phyloP scores from a whole-genome alignment of 805 yeast species.

The Starmera caribaea region DNA sequence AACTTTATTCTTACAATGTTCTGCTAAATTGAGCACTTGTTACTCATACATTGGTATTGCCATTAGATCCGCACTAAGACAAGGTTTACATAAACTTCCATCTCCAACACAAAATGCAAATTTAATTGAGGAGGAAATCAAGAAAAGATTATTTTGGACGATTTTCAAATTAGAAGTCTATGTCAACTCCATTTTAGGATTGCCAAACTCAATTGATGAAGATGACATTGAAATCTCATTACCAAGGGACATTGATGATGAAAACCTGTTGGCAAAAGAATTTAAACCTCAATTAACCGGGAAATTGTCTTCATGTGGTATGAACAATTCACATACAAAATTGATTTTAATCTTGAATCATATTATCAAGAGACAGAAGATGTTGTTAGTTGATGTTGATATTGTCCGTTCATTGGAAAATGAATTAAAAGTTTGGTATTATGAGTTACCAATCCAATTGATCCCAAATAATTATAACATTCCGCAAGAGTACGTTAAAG shows the following conservation, averaged over 20 bases:
- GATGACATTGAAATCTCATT: conserved; percentile 83
- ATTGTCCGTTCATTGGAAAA: conserved; percentile 61
- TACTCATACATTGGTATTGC: conserved; percentile 89
- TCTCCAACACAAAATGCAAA: conserved; percentile 43
- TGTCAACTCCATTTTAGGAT: conserved; percentile 77
- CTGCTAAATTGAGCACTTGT: conserved; percentile 80
- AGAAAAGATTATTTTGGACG: conserved; percentile 83
- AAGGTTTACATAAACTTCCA: conserved; percentile 70
- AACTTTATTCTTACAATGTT: conserved; percentile 77
- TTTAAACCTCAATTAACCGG: conserved; percentile 23
- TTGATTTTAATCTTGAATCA: conserved; percentile 61
- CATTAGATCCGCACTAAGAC: conserved; percentile 67
- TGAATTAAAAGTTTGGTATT: conserved; percentile 66
- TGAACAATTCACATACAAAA: conserved; percentile 80
- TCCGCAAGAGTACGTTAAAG: conserved; percentile 45
- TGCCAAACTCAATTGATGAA: conserved; percentile 68
- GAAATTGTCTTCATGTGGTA: conserved; percentile 29
- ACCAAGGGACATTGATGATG: conserved; percentile 81
- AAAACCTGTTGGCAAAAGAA: conserved; percentile 36
- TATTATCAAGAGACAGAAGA: conserved; percentile 42
- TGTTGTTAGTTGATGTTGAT: conserved; percentile 23
- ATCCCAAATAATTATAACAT: conserved; percentile 40
- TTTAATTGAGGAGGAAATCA: conserved; percentile 72
- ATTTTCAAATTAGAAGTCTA: conserved; percentile 86
- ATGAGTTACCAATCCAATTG: conserved; percentile 59